Evolutionary conservation across 1,284 basidiomycete genomes (phyloP).

Genomic region (Chalciporus sp.): DNA sequence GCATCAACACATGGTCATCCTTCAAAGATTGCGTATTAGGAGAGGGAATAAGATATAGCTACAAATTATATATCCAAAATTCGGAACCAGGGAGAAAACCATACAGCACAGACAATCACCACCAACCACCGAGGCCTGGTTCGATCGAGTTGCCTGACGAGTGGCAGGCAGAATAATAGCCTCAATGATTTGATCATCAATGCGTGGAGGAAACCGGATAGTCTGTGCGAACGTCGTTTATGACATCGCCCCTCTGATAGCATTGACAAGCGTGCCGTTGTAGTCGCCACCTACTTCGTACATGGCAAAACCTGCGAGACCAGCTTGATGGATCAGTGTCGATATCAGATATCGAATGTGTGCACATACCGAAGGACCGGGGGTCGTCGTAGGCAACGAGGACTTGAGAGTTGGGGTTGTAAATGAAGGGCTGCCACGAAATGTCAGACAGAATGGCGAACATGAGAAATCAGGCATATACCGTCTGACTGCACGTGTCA

Average conservation of each 20-base stretch:
- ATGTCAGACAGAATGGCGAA: constrained; percentile 6
- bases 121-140: neutral
- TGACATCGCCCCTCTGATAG: constrained; percentile 44
- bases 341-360: neutral
- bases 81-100: neutral
- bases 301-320: constrained; percentile 63
- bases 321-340: constrained; percentile 25
- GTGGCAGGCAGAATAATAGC: neutral
- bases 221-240: constrained; percentile 15
- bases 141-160: constrained; percentile 1
- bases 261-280: constrained; percentile 54
- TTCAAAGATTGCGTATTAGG: neutral
- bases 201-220: neutral
- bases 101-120: neutral
- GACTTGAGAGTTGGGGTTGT: constrained; percentile 51
- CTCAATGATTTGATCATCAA: constrained; percentile 32
- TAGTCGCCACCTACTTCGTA: constrained; percentile 68
- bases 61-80: neutral
- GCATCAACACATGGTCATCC: no score
- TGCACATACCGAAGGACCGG: constrained; percentile 46
- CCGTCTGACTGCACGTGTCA: constrained; percentile 70
- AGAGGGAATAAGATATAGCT: constrained; percentile 10
- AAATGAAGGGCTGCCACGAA: constrained; percentile 60
- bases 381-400: constrained; percentile 67
- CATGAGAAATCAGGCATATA: constrained; percentile 36